Conservation (phyloP, 345 rosid species). For the Clausena lansium region DNA sequence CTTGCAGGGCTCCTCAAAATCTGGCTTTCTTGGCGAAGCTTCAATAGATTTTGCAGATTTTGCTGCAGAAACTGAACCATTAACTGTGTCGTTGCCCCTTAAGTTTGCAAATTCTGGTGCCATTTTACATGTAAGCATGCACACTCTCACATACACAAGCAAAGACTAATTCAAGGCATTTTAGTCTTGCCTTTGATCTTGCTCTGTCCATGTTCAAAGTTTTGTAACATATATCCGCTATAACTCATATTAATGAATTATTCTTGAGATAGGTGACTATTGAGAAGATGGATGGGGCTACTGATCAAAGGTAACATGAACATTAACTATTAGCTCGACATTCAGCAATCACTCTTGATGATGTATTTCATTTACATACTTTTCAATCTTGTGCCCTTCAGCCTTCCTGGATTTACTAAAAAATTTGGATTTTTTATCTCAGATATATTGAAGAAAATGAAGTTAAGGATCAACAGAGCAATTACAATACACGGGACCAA, state of each 20-base stretch:
- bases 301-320: constrained; percentile 49
- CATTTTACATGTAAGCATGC: constrained; percentile 63
- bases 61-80: constrained; percentile 54
- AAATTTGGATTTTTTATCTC: constrained; percentile 11
- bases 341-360: not conserved
- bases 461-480: constrained; percentile 47
- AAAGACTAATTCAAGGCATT: not conserved
- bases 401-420: constrained; percentile 13
- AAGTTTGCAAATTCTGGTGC: constrained; percentile 85
- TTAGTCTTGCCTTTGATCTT: not conserved
- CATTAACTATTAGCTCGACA: not conserved
- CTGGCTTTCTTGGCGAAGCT: constrained; percentile 84
- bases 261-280: constrained; percentile 58
- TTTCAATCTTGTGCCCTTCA: not conserved
- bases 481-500: constrained; percentile 30
- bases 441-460: constrained; percentile 55
- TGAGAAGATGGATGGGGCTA: constrained; percentile 57
- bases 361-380: not conserved
- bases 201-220: not conserved
- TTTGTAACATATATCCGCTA: not conserved
- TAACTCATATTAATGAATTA: constrained; percentile 4
- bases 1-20: constrained; percentile 79
- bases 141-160: not conserved
- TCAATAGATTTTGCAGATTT: constrained; percentile 91
- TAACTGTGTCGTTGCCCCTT: constrained; percentile 81